Evolutionary conservation across 2,329 filamentous ascomycete species (phyloP).

Genomic region (Catunica adiposa): DNA sequence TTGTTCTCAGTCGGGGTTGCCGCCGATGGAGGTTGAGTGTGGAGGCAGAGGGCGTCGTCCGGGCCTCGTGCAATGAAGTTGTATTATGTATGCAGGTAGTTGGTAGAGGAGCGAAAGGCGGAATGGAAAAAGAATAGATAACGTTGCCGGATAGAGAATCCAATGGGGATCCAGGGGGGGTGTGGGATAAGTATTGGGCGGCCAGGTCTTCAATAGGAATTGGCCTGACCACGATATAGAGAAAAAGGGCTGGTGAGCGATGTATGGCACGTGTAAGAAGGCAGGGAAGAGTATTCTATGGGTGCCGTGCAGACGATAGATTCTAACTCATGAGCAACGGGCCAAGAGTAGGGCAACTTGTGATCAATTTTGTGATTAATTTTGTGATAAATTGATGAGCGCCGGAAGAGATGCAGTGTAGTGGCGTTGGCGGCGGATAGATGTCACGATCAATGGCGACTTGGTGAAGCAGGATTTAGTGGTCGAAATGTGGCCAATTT

Average conservation of each 20-base stretch:
- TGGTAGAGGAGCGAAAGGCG: neutral
- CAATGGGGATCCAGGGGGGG: neutral
- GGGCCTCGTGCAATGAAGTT: neutral
- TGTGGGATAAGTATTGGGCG: neutral
- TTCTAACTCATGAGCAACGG: neutral
- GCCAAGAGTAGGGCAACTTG: neutral
- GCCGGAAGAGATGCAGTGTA: neutral
- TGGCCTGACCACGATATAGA: neutral
- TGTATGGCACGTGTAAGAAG: neutral
- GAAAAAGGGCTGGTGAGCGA: neutral
- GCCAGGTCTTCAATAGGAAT: neutral
- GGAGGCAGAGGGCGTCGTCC: neutral
- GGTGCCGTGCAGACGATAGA: neutral
- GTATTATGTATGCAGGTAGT: slow-evolving; percentile 2
- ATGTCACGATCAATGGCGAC: neutral
- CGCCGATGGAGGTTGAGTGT: neutral
- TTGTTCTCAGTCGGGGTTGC: neutral
- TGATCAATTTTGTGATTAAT: no score
- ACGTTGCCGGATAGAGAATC: slow-evolving; percentile 1
- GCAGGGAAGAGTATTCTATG: neutral
- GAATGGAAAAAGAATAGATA: neutral
- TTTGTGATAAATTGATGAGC: no score
- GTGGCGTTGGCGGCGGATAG: neutral
- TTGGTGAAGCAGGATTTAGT: neutral
- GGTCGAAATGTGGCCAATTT: slow-evolving; percentile 1